Conservation (phyloP, 2,329 filamentous ascomycete genomes). For the Calonectria montana region DNA sequence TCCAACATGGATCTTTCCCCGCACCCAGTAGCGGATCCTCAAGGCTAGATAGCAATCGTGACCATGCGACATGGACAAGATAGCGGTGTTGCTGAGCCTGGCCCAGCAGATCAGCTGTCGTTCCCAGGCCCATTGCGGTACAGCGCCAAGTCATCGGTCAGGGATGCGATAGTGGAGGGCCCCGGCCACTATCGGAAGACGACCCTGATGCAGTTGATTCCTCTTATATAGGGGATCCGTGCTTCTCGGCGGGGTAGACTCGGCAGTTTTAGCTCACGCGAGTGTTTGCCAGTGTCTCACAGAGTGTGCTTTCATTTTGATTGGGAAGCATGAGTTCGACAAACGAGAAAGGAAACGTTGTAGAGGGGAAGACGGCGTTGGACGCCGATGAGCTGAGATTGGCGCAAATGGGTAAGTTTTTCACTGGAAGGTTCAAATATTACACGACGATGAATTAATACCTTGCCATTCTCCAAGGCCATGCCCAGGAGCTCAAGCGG, state of each 20-base stretch:
- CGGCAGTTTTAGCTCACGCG: neutral
- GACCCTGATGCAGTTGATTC: neutral
- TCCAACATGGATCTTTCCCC: neutral
- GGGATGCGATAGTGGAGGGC: neutral
- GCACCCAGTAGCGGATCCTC: neutral
- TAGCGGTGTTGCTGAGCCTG: neutral
- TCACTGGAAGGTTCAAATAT: neutral
- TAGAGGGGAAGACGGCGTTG: slow-evolving; percentile 15
- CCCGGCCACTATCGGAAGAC: neutral
- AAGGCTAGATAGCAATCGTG: neutral
- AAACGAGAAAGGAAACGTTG: slow-evolving; percentile 5
- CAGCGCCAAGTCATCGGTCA: neutral
- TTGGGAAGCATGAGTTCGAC: slow-evolving; percentile 5
- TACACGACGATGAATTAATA: neutral
- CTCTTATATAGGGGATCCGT: slow-evolving; percentile 11
- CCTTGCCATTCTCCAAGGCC: slow-evolving; percentile 45
- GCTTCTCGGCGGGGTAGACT: slow-evolving; percentile 12
- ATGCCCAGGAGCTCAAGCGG: slow-evolving; percentile 60
- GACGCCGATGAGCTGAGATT: slow-evolving; percentile 54
- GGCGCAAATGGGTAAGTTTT: slow-evolving; percentile 56
- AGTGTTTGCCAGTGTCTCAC: neutral
- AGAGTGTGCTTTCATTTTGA: neutral
- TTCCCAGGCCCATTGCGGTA: neutral
- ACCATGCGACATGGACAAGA: neutral
- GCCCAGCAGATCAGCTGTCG: neutral